These are phyloP conservation scores for Claviceps quebecensis DNA, from an alignment of 2,329 filamentous ascomycete genomes.

Conservation along the genomic window DNA sequence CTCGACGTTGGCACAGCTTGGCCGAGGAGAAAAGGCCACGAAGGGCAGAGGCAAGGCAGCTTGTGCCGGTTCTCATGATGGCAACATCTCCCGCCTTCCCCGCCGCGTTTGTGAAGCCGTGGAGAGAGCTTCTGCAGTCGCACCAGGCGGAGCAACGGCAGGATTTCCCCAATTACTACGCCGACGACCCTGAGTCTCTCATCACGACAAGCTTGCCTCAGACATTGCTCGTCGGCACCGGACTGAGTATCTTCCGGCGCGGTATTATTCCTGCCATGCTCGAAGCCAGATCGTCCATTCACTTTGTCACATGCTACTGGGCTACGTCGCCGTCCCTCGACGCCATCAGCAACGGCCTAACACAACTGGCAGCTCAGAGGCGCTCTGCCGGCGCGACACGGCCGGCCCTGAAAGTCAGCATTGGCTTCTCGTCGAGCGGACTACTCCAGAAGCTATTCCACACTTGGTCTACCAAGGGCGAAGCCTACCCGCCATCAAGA, in stretches of 20 bases:
- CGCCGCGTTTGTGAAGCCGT: constrained; percentile 23
- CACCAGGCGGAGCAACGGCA: constrained; percentile 19
- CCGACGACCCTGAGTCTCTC: constrained; percentile 28
- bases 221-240: constrained; percentile 42
- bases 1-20: too few relatives aligned
- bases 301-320: constrained; percentile 77
- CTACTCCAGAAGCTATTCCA: constrained; percentile 64
- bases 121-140: constrained; percentile 20
- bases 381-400: constrained; percentile 11
- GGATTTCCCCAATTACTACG: constrained; percentile 36
- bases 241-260: constrained; percentile 39
- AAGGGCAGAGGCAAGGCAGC: too few relatives aligned
- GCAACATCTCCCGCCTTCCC: constrained; percentile 16
- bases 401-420: constrained; percentile 42
- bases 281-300: constrained; percentile 46
- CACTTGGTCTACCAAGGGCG: constrained; percentile 46
- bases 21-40: too few relatives aligned
- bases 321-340: constrained; percentile 48
- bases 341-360: constrained; percentile 42
- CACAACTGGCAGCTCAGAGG: constrained; percentile 38
- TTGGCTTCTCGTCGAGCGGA: constrained; percentile 65
- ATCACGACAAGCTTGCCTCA: constrained; percentile 32
- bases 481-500: constrained; percentile 41
- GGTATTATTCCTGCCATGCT: constrained; percentile 48
- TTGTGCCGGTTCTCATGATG: not conserved